Base-by-base conservation (phyloP, 2,329 filamentous ascomycete species). In the Colletotrichum gloeosporioides region DNA sequence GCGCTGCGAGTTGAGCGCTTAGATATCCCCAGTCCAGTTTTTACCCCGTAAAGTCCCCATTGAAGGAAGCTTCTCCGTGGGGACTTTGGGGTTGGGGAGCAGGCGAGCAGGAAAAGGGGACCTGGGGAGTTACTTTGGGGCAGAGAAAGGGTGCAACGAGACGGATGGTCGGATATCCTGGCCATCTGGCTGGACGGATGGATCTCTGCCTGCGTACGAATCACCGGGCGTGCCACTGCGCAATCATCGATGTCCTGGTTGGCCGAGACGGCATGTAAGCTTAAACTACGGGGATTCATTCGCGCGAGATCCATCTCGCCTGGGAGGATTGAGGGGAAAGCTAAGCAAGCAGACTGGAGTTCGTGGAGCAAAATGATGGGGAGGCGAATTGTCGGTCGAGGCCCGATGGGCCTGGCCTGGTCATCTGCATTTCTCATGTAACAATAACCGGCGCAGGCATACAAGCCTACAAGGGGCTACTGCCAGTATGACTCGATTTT, bases 401-500 rank as follows among this genome's bases (percentile, higher is more conserved):
- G 34, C 53, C 73, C 73, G 73, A 71, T 32, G 62, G 73, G 73
- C 68, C 68, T 39, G 68, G 63, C 53, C 73, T 62, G 53, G 57
- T 69, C 29, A 25, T 49, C 63, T 49, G 34, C n/a, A 39, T 44
- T 12, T 55, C 29, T 63, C 61, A 44, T 39, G 62, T 12, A 55
- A 67, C 39, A 29, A 63, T 39, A 55, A 34, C 29, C 36, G 63
- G 55, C 25, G 34, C 39, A 29, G 39, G 39, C 39, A 44, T n/a
- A 44, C 39, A 39, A 61, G 18, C 9, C 1, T 36, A 39, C 61
- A 39, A 70, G 73, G 62, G 53, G 49, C 12, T 27, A 44, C 53
- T 22, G 22, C 69, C 29, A 36, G 39, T 55, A 73, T 76, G 73
- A 73, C 73, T 76, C 73, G 70, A 76, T 49, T 73, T 18, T 44